Conservation (phyloP, 306 rosid species). For the Quercus rubra region DNA sequence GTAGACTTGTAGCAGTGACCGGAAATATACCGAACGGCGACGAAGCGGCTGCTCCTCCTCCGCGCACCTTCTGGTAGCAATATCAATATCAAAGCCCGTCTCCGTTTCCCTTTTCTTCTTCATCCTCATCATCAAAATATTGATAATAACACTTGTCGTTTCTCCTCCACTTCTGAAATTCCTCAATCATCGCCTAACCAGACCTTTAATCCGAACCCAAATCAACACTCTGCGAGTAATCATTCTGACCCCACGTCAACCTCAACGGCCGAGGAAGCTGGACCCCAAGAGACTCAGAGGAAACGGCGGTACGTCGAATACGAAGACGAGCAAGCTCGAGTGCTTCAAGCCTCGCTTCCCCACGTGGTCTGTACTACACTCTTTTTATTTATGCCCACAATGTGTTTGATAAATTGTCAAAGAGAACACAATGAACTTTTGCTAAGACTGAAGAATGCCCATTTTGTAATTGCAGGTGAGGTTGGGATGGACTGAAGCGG, state of each 20-base stretch:
- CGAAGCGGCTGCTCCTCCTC: conserved; percentile 41
- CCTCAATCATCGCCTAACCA: too few relatives aligned
- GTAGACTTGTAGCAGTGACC: too few relatives aligned
- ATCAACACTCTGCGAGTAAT: conserved; percentile 36
- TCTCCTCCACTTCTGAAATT: conserved; percentile 35
- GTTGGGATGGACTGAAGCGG: conserved; percentile 86
- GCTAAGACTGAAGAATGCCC: too few relatives aligned
- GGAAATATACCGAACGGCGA: conserved; percentile 70
- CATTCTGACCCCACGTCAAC: conserved; percentile 28
- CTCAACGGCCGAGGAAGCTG: conserved; percentile 24
- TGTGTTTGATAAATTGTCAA: background rate
- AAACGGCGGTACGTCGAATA: conserved; percentile 28
- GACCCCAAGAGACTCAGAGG: conserved; percentile 18
- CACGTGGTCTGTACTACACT: conserved; percentile 52
- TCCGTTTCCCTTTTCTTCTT: conserved; percentile 25
- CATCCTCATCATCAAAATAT: conserved; percentile 9
- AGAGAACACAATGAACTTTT: background rate
- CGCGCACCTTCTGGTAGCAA: conserved; percentile 17
- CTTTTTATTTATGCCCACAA: background rate
- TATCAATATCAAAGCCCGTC: conserved; percentile 7
- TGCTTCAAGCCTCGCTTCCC: conserved; percentile 70
- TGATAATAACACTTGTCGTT: conserved; percentile 12
- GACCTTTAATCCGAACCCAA: conserved; percentile 25
- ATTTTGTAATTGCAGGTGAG: conserved; percentile 32
- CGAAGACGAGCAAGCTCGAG: conserved; percentile 69